These are phyloP conservation scores for Naganishia antarctica DNA, from an alignment of 768 basidiomycete species.

Conservation along the genomic window DNA sequence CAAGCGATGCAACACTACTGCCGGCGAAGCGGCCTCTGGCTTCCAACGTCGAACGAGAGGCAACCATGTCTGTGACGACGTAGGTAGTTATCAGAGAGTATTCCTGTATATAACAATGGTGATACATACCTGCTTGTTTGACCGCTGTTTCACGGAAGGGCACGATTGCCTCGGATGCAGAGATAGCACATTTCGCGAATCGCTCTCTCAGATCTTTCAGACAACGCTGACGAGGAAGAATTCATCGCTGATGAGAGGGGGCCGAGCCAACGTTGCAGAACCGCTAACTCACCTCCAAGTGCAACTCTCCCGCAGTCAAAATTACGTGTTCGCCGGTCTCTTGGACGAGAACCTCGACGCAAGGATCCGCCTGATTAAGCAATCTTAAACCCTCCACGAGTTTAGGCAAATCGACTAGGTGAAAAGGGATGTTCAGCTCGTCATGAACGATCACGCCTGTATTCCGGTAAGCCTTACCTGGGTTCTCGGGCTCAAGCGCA, in stretches of 20 bases:
- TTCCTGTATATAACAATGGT: slow-evolving; percentile 23
- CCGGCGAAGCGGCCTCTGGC: slow-evolving; percentile 74
- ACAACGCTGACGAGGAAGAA: slow-evolving; percentile 62
- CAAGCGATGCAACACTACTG: slow-evolving; percentile 62
- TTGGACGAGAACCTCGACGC: slow-evolving; percentile 95
- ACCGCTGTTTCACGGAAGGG: slow-evolving; percentile 95
- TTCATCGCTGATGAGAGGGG: neutral
- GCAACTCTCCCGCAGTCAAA: slow-evolving; percentile 88
- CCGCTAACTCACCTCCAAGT: slow-evolving; percentile 67
- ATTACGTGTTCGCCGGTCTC: slow-evolving; percentile 97
- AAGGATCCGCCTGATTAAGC: slow-evolving; percentile 90
- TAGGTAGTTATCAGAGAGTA: neutral
- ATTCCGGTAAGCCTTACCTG: slow-evolving; percentile 49
- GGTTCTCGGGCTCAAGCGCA: slow-evolving; percentile 74
- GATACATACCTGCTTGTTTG: slow-evolving; percentile 61
- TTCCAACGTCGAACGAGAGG: slow-evolving; percentile 65
- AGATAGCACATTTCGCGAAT: slow-evolving; percentile 87
- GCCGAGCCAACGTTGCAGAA: too few species aligned
- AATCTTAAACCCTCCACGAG: slow-evolving; percentile 79
- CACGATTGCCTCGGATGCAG: slow-evolving; percentile 90
- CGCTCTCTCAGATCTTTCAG: slow-evolving; percentile 92
- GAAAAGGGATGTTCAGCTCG: neutral
- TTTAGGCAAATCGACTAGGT: slow-evolving; percentile 71
- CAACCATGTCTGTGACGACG: slow-evolving; percentile 68
- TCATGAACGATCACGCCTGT: neutral